Conservation (phyloP, 306 rosid species). For the Fragaria ananassa region DNA sequence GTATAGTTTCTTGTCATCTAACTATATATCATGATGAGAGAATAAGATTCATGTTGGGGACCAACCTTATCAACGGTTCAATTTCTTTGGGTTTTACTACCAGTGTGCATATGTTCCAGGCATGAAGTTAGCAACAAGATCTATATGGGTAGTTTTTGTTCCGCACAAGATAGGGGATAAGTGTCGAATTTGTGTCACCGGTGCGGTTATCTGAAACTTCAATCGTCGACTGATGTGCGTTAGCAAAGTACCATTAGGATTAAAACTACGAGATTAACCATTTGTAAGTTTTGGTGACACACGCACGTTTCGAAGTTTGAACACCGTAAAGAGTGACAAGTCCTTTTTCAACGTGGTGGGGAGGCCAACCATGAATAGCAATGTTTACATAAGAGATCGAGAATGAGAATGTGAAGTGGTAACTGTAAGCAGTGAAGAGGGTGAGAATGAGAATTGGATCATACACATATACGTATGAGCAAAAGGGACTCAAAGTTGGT, state of each 20-base stretch:
- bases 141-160: too few relatives aligned
- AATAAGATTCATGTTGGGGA: not conserved
- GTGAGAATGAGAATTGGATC: not conserved
- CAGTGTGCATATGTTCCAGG: not conserved
- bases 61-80: not conserved
- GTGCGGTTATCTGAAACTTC: too few relatives aligned
- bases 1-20: not conserved
- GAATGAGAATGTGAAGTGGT: not conserved
- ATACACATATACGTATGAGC: not conserved
- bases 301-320: too few relatives aligned
- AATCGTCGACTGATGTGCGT: too few relatives aligned
- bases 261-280: too few relatives aligned
- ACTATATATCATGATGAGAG: not conserved
- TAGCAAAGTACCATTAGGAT: too few relatives aligned
- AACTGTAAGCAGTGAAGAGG: not conserved
- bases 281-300: too few relatives aligned
- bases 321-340: not conserved
- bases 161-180: too few relatives aligned
- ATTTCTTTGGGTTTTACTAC: too few relatives aligned
- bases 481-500: slow-evolving; percentile 25
- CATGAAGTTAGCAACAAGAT: not conserved
- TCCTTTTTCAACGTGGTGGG: not conserved
- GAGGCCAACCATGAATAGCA: not conserved
- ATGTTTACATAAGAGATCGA: not conserved
- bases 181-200: too few relatives aligned